Conservation (phyloP, 345 rosid genomes). For the Stellera chamaejasme region DNA sequence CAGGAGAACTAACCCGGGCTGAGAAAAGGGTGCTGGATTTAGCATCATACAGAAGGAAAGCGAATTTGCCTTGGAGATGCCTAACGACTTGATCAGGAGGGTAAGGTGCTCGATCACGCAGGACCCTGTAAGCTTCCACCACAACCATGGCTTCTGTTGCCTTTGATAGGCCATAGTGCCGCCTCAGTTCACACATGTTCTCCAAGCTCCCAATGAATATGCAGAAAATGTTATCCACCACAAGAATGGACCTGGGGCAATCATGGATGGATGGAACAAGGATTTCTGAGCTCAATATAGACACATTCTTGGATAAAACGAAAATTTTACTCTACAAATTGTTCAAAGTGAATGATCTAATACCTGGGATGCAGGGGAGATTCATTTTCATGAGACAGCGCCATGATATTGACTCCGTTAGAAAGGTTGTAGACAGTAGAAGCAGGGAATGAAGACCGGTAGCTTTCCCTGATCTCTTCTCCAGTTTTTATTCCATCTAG, state of each 20-base stretch:
- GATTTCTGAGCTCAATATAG: background rate
- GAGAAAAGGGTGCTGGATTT: constrained; percentile 36
- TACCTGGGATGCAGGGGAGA: constrained; percentile 22
- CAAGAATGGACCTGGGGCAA: constrained; percentile 24
- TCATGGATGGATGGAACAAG: background rate
- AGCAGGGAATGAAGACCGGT: constrained; percentile 10
- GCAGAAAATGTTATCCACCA: constrained; percentile 61
- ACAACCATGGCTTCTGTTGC: constrained; percentile 51
- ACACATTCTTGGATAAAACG: background rate
- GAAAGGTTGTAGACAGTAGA: constrained; percentile 14
- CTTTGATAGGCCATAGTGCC: constrained; percentile 52
- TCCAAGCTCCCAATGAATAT: constrained; percentile 51
- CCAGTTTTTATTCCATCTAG: constrained; percentile 9
- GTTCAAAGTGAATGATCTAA: background rate
- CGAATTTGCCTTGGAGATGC: constrained; percentile 63
- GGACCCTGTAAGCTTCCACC: constrained; percentile 51
- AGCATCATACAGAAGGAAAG: constrained; percentile 52
- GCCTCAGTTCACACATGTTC: constrained; percentile 44
- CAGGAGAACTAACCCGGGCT: constrained; percentile 33
- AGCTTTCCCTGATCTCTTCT: constrained; percentile 15
- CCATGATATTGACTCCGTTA: constrained; percentile 25
- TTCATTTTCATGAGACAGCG: constrained; percentile 17
- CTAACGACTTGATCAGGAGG: constrained; percentile 73
- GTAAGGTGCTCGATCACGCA: constrained; percentile 75
- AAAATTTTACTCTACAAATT: background rate